Evolutionary conservation across 345 rosid genomes (phyloP).

Genomic region (Moringa oleifera): DNA sequence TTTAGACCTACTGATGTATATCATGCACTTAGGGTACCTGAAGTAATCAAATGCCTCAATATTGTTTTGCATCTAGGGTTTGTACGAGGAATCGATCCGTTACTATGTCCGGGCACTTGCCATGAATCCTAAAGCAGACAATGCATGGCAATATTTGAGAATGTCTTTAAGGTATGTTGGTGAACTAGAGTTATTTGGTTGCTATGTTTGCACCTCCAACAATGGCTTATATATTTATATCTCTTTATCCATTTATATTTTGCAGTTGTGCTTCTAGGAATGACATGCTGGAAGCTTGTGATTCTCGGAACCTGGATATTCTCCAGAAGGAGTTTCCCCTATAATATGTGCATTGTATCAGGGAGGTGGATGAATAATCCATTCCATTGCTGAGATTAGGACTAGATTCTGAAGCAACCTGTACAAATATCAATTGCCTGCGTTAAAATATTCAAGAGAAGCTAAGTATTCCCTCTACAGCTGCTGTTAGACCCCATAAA

Average conservation of each 20-base stretch:
- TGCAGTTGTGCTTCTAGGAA: conserved; percentile 78
- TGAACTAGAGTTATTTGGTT: conserved; percentile 1
- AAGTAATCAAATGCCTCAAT: too few species aligned
- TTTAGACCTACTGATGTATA: too few species aligned
- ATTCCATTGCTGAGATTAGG: background rate
- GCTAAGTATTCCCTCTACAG: background rate
- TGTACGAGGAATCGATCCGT: conserved; percentile 85
- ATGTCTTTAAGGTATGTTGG: conserved; percentile 75
- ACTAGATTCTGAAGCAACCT: background rate
- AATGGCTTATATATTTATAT: background rate
- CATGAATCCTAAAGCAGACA: conserved; percentile 99
- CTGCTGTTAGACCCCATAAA: background rate
- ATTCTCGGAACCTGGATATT: conserved; percentile 83
- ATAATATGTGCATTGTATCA: conserved; percentile 14
- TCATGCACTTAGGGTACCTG: too few species aligned
- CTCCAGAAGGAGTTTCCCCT: conserved; percentile 90
- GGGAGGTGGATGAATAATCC: background rate
- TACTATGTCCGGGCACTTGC: conserved; percentile 97
- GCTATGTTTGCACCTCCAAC: background rate
- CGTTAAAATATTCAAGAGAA: background rate
- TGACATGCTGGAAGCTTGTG: conserved; percentile 87
- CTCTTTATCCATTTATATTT: background rate
- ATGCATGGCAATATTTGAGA: conserved; percentile 97
- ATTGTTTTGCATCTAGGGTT: conserved; percentile 43
- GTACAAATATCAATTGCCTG: background rate